Conservation (phyloP, 805 yeast genomes). For the Kuraishia borneana region DNA sequence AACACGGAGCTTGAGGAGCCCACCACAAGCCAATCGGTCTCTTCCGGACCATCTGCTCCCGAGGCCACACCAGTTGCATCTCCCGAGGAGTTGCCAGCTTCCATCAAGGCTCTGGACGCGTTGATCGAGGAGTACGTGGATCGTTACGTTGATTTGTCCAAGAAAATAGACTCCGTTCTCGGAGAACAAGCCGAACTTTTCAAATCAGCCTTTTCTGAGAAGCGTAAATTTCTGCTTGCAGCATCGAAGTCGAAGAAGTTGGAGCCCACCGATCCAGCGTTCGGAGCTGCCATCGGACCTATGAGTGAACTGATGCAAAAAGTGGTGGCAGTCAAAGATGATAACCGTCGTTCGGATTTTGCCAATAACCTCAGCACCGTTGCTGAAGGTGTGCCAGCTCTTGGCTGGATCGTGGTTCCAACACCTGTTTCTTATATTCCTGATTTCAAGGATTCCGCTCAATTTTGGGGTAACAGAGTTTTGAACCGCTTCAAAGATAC, state of each 20-base stretch:
- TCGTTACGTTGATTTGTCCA: conserved; percentile 49
- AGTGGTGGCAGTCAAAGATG: conserved; percentile 60
- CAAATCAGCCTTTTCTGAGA: conserved; percentile 44
- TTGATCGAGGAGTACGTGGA: conserved; percentile 40
- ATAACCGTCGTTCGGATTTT: conserved; percentile 54
- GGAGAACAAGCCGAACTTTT: conserved; percentile 41
- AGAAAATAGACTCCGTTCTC: conserved; percentile 43
- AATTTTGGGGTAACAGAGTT: conserved; percentile 88
- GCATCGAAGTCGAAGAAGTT: conserved; percentile 59
- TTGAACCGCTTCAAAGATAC: conserved; percentile 73
- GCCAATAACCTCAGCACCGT: conserved; percentile 71
- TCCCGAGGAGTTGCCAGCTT: conserved; percentile 22
- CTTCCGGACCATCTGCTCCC: conserved; percentile 4
- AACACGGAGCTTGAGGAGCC: conserved; percentile 6
- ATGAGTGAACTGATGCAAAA: conserved; percentile 48
- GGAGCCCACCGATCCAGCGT: conserved; percentile 38
- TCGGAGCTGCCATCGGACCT: conserved; percentile 52
- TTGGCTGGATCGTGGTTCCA: conserved; percentile 80
- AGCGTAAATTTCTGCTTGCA: conserved; percentile 46
- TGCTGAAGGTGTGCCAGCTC: conserved; percentile 80
- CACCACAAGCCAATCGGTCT: conserved; percentile 4
- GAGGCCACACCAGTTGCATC: neutral
- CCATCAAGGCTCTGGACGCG: conserved; percentile 40
- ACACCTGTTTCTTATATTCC: conserved; percentile 69
- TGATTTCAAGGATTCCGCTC: conserved; percentile 84